Evolutionary conservation across 2,329 filamentous ascomycete genomes (phyloP), one percentile per base, ranked within the genome.

Genomic region (Aspergillus uvarum): DNA sequence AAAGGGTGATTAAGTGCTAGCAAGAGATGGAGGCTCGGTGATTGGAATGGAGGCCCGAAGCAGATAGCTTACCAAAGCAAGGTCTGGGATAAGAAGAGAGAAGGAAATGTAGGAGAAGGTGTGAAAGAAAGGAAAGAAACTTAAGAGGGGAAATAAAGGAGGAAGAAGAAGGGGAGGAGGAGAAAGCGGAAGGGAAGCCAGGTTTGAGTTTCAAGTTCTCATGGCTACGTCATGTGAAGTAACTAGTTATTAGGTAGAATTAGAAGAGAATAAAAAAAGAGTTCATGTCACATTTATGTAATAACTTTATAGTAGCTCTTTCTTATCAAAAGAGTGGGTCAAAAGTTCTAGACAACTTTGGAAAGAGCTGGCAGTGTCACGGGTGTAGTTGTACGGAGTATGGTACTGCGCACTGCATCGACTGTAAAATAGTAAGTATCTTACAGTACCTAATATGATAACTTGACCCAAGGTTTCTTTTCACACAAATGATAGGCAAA

Each of bases 151-250:
- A 51, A 38, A 44, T 12, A 53, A 44, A 38, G 3, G 32, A 14
- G 44, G 24, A 54, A 58, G 51, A 38, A 53, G n/a, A 59, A 44
- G 48, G 26, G 22, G 51, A 44, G 31, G 44, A 60, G 31, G 21
- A 22, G 35, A 53, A 51, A 47, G 54, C 26, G 47, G 47, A 44
- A 58, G 49, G 49, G 32, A 56, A 51, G 51, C 47, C 49, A 55
- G 58, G 54, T 29, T 22, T n/a, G 22, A 10, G 42, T 38, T 38
- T 42, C 38, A 55, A 19, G 42, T 47, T 55, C 53, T 55, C 53
- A 55, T 55, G 42, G 44, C 53, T 55, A 55, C 53, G 53, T 55
- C 53, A 55, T 55, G 53, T 55, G 44, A 48, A 47, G 26, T 29
- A 26, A 26, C n/a, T n/a, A n/a, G 2, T 7, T 26, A 29, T 29